phyloP scores from a whole-genome alignment of 1,284 basidiomycete species.

The Gomphus sp. region DNA sequence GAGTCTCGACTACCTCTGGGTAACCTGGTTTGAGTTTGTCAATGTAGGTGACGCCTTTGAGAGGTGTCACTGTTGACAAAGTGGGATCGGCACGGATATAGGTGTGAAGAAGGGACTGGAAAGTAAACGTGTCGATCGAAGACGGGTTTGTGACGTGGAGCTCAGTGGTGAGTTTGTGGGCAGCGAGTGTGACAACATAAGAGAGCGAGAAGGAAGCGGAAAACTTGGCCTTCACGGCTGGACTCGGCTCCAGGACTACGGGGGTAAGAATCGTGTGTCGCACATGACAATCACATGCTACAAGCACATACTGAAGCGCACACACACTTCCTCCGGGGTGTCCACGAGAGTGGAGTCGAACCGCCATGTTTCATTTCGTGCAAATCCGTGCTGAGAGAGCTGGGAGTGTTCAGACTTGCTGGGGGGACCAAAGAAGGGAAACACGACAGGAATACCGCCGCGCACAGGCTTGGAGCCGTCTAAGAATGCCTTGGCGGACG shows the following conservation, averaged over 20 bases:
- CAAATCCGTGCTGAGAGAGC: constrained; percentile 80
- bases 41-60: constrained; percentile 55
- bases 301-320: constrained; percentile 53
- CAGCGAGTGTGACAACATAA: constrained; percentile 72
- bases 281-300: neutral
- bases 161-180: constrained; percentile 68
- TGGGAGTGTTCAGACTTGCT: constrained; percentile 62
- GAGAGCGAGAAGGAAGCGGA: constrained; percentile 55
- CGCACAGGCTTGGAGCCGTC: constrained; percentile 70
- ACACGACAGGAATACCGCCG: constrained; percentile 80
- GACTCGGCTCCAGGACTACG: constrained; percentile 53
- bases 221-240: constrained; percentile 49
- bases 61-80: constrained; percentile 46
- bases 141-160: constrained; percentile 71
- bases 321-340: constrained; percentile 59
- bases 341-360: constrained; percentile 61
- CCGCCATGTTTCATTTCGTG: constrained; percentile 63
- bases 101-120: constrained; percentile 83
- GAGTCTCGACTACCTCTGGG: constrained; percentile 46
- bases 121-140: constrained; percentile 47
- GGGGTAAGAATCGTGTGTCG: neutral
- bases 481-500: constrained; percentile 64
- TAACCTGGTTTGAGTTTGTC: constrained; percentile 49
- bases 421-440: constrained; percentile 81
- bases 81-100: constrained; percentile 68